These are phyloP conservation scores for Ogataea trehaloabstinens DNA, from an alignment of 805 yeast genomes.

Conservation along the genomic window DNA sequence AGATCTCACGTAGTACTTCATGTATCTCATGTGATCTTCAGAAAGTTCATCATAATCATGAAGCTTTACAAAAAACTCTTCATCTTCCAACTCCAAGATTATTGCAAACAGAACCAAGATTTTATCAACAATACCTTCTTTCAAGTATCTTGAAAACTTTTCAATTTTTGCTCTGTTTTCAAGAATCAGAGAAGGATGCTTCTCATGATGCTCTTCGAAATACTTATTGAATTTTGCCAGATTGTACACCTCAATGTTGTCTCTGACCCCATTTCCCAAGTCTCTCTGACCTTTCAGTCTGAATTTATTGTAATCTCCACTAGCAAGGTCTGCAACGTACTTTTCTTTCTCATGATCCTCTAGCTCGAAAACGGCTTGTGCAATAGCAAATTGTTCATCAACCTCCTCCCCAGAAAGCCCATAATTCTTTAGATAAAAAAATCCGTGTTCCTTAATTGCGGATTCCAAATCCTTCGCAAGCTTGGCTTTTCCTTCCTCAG, in stretches of 20 bases:
- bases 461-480: constrained; percentile 29
- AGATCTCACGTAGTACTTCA: constrained; percentile 32
- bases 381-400: constrained; percentile 28
- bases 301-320: constrained; percentile 35
- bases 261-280: constrained; percentile 30
- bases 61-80: constrained; percentile 32
- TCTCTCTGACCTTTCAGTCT: constrained; percentile 33
- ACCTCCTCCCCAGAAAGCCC: constrained; percentile 30
- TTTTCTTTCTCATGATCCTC: constrained; percentile 30
- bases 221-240: constrained; percentile 33
- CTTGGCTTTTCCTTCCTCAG: constrained; percentile 27
- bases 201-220: constrained; percentile 7
- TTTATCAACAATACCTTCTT: constrained; percentile 24
- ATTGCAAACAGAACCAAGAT: constrained; percentile 33
- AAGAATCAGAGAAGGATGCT: constrained; percentile 5
- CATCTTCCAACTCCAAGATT: constrained; percentile 32
- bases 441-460: constrained; percentile 33
- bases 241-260: constrained; percentile 33
- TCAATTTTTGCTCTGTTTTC: constrained; percentile 8
- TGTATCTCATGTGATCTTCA: constrained; percentile 35
- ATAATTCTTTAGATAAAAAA: constrained; percentile 30
- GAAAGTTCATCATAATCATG: constrained; percentile 34
- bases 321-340: constrained; percentile 27
- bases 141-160: constrained; percentile 4
- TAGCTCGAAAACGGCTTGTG: constrained; percentile 28